Conservation (phyloP, 179 eudicot genomes). For the Spinacia oleracea region DNA sequence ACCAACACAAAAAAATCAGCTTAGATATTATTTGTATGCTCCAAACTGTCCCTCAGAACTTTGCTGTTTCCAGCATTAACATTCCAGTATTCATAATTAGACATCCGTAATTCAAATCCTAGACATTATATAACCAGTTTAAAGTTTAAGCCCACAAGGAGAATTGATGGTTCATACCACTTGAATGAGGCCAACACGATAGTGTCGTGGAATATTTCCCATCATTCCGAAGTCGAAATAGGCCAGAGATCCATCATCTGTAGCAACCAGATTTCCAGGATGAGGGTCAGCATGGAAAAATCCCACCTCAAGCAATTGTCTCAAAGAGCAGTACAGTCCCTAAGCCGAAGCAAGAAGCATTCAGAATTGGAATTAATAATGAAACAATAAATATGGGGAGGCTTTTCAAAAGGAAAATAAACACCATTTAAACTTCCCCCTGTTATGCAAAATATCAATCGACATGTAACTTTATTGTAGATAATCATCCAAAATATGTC, state of each 20-base stretch:
- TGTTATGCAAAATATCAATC: not conserved
- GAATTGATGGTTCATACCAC: conserved; percentile 54
- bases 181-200: conserved; percentile 91
- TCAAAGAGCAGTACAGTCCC: conserved; percentile 91
- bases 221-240: conserved; percentile 99
- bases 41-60: not conserved
- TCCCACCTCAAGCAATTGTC: conserved; percentile 96
- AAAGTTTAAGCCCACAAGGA: not conserved
- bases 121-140: not conserved
- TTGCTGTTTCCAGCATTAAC: not conserved
- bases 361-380: not conserved
- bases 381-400: not conserved
- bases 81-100: not conserved
- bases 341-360: conserved; percentile 20
- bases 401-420: not conserved
- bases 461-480: not conserved
- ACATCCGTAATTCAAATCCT: not conserved
- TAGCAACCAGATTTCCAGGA: conserved; percentile 97
- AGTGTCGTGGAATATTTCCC: conserved; percentile 98
- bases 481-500: not conserved
- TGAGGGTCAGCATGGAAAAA: conserved; percentile 99
- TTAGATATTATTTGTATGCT: not conserved
- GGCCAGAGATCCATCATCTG: conserved; percentile 81
- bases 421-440: not conserved
- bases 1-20: not conserved